Conservation (phyloP, 2,329 filamentous ascomycete genomes). For the Alternaria ventricosa region DNA sequence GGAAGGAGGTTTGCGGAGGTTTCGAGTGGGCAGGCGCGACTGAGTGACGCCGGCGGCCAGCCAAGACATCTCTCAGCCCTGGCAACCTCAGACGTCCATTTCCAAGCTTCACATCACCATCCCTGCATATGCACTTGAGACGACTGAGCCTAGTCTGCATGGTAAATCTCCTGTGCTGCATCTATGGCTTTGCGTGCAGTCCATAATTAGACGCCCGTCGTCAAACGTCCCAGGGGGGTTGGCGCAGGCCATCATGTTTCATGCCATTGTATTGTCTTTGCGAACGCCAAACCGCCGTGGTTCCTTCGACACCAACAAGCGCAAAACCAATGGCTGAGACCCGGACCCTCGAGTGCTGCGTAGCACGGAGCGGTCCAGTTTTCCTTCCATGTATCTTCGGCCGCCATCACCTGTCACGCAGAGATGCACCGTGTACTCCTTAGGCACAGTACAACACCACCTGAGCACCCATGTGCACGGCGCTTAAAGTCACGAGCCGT, state of each 20-base stretch:
- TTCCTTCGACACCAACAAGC: constrained; percentile 1
- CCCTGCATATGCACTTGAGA: constrained; percentile 11
- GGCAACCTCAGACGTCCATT: constrained; percentile 12
- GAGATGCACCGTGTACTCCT: constrained; percentile 1
- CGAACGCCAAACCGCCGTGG: constrained; percentile 6
- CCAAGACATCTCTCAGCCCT: constrained; percentile 17
- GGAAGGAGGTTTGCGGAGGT: constrained; percentile 11
- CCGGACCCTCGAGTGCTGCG: not conserved
- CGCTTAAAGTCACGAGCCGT: constrained; percentile 3
- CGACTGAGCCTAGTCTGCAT: constrained; percentile 8
- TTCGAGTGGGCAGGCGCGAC: constrained; percentile 16
- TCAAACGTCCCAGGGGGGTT: constrained; percentile 32
- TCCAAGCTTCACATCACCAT: constrained; percentile 5
- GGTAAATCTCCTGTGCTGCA: constrained; percentile 12
- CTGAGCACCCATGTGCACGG: not conserved
- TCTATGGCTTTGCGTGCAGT: not conserved
- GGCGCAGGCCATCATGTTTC: constrained; percentile 5
- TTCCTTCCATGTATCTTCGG: not conserved
- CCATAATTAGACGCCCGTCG: constrained; percentile 29
- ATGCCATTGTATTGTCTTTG: not conserved
- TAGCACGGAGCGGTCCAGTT: not conserved
- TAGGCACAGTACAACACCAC: constrained; percentile 7
- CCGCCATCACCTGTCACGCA: not conserved
- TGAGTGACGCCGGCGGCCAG: constrained; percentile 15
- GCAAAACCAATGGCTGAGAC: constrained; percentile 5